phyloP scores from a whole-genome alignment of 352 stramenopile genomes.

The Phytophthora idaei region DNA sequence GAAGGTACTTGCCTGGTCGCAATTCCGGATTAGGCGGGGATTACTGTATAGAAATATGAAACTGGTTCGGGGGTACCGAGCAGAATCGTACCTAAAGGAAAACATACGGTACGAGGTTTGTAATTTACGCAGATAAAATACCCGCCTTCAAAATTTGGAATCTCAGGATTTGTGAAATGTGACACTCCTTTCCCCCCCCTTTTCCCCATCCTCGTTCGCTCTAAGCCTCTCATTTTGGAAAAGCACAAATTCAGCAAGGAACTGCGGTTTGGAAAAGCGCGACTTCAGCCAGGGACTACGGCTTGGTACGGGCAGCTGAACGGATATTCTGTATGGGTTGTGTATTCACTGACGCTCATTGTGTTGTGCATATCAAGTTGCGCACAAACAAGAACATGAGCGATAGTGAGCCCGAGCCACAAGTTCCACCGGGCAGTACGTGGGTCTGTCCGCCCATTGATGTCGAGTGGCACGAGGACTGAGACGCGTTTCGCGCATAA shows the following conservation, averaged over 20 bases:
- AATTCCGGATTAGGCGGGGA: no score
- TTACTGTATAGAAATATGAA: no score
- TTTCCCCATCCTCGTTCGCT: neutral
- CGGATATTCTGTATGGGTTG: no score
- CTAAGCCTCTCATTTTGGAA: conserved; percentile 6
- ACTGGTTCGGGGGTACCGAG: neutral
- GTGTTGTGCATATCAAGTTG: no score
- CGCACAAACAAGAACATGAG: neutral
- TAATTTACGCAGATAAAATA: neutral
- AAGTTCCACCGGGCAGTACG: neutral
- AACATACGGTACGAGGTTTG: neutral
- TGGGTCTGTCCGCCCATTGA: neutral
- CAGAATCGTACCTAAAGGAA: neutral
- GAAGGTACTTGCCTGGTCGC: no score
- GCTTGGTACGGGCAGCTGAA: neutral
- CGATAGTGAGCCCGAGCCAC: conserved; percentile 6
- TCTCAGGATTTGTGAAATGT: conserved; percentile 6
- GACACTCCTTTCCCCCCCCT: conserved; percentile 3
- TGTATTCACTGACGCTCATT: no score
- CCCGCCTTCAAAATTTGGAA: neutral
- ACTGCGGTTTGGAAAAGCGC: neutral
- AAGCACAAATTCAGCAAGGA: neutral
- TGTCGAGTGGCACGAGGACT: neutral
- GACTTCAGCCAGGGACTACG: no score
- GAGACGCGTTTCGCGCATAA: neutral